phyloP scores from a whole-genome alignment of 1,139 yeast genomes.

The Protomyces lactucae-debilis region DNA sequence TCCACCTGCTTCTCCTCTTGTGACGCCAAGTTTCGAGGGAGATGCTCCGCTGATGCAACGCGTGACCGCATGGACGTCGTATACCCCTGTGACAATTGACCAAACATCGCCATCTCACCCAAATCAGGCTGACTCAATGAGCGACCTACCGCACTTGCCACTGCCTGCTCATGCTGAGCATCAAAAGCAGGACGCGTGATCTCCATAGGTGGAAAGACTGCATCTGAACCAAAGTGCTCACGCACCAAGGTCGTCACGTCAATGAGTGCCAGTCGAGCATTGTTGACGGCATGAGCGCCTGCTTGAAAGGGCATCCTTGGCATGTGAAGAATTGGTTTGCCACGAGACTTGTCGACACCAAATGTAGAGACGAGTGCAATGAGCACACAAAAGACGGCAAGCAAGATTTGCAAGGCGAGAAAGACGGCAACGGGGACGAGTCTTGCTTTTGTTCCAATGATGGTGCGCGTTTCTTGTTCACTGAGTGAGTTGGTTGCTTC shows the following conservation, averaged over 20 bases:
- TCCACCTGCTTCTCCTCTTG: not conserved
- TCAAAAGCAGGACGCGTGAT: not conserved
- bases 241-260: not conserved
- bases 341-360: not conserved
- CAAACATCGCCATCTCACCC: not conserved
- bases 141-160: not conserved
- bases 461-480: not conserved
- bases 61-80: not conserved
- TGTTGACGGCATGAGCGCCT: constrained; percentile 10
- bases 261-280: constrained; percentile 1
- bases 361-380: constrained; percentile 1
- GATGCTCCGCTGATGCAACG: not conserved
- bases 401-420: not conserved
- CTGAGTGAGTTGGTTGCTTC: not conserved
- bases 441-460: constrained; percentile 1
- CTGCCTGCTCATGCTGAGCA: not conserved
- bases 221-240: constrained; percentile 2
- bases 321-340: not conserved
- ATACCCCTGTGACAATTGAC: not conserved
- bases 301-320: not conserved
- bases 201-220: not conserved
- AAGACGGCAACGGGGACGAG: not conserved
- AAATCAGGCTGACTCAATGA: not conserved
- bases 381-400: not conserved
- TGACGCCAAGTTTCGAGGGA: not conserved